Conservation (phyloP, 108 stramenopile genomes). For the Pseudonitzschia delicatissima region DNA sequence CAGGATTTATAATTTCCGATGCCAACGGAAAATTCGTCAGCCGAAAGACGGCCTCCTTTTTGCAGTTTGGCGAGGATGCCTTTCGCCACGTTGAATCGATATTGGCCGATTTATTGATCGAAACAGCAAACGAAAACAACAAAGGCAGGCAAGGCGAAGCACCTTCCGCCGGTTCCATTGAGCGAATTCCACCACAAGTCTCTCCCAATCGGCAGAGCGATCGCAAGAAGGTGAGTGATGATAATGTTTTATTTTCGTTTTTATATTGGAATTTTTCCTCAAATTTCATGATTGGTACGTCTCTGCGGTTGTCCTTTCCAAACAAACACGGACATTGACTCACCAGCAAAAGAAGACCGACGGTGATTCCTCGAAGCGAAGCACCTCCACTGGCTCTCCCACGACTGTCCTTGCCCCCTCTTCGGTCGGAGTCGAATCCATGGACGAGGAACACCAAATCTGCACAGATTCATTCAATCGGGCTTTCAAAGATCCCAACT, state of each 20-base stretch:
- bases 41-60: conserved; percentile 46
- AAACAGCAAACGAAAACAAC: background rate
- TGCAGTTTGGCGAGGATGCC: conserved; percentile 39
- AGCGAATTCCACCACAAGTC: no score
- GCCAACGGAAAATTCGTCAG: conserved; percentile 48
- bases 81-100: conserved; percentile 42
- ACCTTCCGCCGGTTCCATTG: background rate
- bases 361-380: background rate
- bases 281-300: no score
- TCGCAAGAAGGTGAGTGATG: background rate
- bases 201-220: no score
- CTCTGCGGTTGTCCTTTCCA: no score
- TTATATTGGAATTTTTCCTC: no score
- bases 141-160: background rate
- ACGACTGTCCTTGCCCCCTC: conserved; percentile 17
- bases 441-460: conserved; percentile 46
- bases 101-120: background rate
- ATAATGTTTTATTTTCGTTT: no score
- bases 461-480: conserved; percentile 25
- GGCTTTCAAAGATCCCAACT: conserved; percentile 17
- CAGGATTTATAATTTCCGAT: conserved; percentile 46
- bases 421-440: conserved; percentile 39
- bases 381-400: conserved; percentile 3
- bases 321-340: no score
- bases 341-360: no score